Conservation (phyloP, 2,329 filamentous ascomycete species). For the Penicillium capsulatum region DNA sequence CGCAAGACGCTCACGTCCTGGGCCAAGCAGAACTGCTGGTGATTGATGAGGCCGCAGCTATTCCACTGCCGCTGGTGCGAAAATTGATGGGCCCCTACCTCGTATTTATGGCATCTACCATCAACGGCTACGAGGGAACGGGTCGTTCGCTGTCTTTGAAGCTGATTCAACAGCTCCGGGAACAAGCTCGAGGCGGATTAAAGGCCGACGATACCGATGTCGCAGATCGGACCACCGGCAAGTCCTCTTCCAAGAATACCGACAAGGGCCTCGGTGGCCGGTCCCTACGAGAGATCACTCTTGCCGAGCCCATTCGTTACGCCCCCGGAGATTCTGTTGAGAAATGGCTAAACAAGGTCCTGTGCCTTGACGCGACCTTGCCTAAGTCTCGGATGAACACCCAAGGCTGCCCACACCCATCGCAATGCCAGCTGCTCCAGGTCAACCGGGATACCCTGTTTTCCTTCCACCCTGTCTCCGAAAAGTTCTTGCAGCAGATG, state of each 20-base stretch:
- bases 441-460: slow-evolving; percentile 97
- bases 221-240: slow-evolving; percentile 74
- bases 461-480: slow-evolving; percentile 94
- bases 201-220: slow-evolving; percentile 61
- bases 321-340: slow-evolving; percentile 86
- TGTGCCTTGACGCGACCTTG: slow-evolving; percentile 89
- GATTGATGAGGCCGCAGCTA: slow-evolving; percentile 96
- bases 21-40: slow-evolving; percentile 93
- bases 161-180: slow-evolving; percentile 91
- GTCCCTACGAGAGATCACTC: slow-evolving; percentile 82
- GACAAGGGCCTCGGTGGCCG: slow-evolving; percentile 63
- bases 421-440: slow-evolving; percentile 83
- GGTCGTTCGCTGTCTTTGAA: slow-evolving; percentile 92
- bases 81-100: slow-evolving; percentile 96
- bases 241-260: slow-evolving; percentile 60
- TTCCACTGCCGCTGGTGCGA: slow-evolving; percentile 83
- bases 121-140: slow-evolving; percentile 97
- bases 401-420: slow-evolving; percentile 82
- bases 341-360: slow-evolving; percentile 89
- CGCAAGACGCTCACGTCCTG: slow-evolving; percentile 89
- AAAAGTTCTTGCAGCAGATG: slow-evolving; percentile 97
- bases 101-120: slow-evolving; percentile 98
- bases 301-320: slow-evolving; percentile 93
- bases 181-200: slow-evolving; percentile 71
- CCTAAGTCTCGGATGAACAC: slow-evolving; percentile 69